phyloP scores from a whole-genome alignment of 352 stramenopile genomes.

The Globisporangium cylindrosporum region DNA sequence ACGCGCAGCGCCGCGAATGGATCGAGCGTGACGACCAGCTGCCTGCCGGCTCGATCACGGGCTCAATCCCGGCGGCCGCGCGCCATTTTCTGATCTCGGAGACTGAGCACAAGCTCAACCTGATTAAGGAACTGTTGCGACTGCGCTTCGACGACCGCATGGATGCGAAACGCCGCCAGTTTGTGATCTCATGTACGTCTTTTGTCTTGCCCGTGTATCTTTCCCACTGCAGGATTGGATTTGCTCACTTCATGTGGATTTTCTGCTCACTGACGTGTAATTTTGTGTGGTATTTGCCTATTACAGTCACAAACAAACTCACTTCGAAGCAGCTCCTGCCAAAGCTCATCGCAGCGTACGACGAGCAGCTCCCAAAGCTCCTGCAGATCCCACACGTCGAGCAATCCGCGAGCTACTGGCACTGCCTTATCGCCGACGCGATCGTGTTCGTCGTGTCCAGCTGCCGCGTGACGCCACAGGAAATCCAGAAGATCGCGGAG shows the following conservation, averaged over 20 bases:
- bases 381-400: slow-evolving; percentile 53
- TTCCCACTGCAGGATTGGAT: not conserved
- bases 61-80: slow-evolving; percentile 62
- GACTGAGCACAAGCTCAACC: slow-evolving; percentile 68
- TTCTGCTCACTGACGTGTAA: not conserved
- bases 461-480: slow-evolving; percentile 40
- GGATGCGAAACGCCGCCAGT: slow-evolving; percentile 55
- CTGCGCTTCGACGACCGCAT: slow-evolving; percentile 58
- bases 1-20: slow-evolving; percentile 59
- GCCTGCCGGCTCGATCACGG: slow-evolving; percentile 32
- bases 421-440: slow-evolving; percentile 67
- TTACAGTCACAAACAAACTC: slow-evolving; percentile 60
- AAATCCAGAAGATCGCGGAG: slow-evolving; percentile 51
- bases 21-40: slow-evolving; percentile 74
- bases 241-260: not conserved
- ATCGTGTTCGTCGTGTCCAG: slow-evolving; percentile 64
- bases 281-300: not conserved
- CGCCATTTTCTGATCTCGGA: slow-evolving; percentile 77
- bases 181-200: slow-evolving; percentile 46
- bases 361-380: slow-evolving; percentile 52
- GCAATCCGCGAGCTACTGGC: slow-evolving; percentile 75
- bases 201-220: not conserved
- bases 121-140: slow-evolving; percentile 72
- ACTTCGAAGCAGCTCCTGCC: slow-evolving; percentile 42
- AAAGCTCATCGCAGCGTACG: slow-evolving; percentile 48